A percentile compares a stretch with the other conserved stretches of the same genome.
phyloP scores from a whole-genome alignment of 2,329 filamentous ascomycete genomes.

The Xylariomycetidae sp. region DNA sequence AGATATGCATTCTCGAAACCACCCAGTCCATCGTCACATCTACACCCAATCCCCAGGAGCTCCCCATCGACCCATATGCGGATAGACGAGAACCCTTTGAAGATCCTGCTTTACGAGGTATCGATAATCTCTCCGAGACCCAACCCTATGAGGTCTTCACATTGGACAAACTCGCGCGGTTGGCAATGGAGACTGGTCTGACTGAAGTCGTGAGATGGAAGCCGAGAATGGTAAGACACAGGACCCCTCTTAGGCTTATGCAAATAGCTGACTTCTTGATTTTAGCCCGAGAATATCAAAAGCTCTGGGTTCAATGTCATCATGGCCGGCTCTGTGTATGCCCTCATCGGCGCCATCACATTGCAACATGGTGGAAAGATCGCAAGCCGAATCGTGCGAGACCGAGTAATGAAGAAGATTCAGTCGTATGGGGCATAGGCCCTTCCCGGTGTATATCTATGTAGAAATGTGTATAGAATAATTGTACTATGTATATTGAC shows the following conservation, averaged over 20 bases:
- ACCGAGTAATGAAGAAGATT: constrained; percentile 68
- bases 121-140: constrained; percentile 64
- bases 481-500: too few species aligned
- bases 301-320: constrained; percentile 72
- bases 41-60: constrained; percentile 20
- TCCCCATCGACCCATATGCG: constrained; percentile 34
- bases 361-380: constrained; percentile 79
- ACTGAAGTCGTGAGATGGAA: constrained; percentile 80
- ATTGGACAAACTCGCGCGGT: constrained; percentile 58
- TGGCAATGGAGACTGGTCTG: constrained; percentile 70
- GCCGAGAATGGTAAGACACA: constrained; percentile 66
- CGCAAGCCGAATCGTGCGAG: constrained; percentile 69
- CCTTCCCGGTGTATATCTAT: too few species aligned
- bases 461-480: too few species aligned
- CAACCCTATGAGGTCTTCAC: constrained; percentile 59
- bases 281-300: constrained; percentile 59
- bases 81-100: constrained; percentile 61
- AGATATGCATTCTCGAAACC: constrained; percentile 22
- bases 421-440: too few species aligned
- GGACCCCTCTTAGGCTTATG: neutral
- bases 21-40: constrained; percentile 62
- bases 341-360: constrained; percentile 84
- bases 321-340: constrained; percentile 72
- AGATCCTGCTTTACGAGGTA: constrained; percentile 65
- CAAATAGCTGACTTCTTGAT: constrained; percentile 13